Evolutionary conservation across 1,284 basidiomycete species (phyloP).

Genomic region (Cryptococcus sp.): DNA sequence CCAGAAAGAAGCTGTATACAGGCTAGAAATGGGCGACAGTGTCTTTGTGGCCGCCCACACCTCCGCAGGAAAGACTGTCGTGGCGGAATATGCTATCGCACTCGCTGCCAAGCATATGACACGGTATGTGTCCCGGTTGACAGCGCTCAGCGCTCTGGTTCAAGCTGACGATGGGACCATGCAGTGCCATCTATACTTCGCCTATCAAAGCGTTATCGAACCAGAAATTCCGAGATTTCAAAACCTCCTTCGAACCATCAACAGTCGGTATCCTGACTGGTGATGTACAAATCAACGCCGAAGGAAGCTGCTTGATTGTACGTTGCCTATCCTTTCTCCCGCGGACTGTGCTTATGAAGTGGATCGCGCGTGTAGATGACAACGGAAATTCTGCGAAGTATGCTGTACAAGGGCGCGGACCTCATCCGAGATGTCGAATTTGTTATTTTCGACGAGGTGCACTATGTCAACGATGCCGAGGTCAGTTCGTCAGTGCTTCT

Average conservation of each 20-base stretch:
- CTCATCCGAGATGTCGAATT: conserved; percentile 98
- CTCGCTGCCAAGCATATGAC: conserved; percentile 98
- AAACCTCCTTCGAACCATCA: conserved; percentile 87
- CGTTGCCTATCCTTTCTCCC: conserved; percentile 19
- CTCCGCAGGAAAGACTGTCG: conserved; percentile 98
- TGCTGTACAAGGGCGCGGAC: conserved; percentile 98
- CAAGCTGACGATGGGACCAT: conserved; percentile 11
- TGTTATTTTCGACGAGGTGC: conserved; percentile 99
- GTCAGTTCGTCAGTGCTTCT: conserved; percentile 55
- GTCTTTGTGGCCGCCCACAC: conserved; percentile 99
- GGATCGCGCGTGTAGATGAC: conserved; percentile 66
- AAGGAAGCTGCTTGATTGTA: conserved; percentile 90
- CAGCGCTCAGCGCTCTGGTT: background rate
- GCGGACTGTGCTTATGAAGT: background rate
- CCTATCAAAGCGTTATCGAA: conserved; percentile 99
- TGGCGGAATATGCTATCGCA: conserved; percentile 98
- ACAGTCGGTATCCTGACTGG: conserved; percentile 97
- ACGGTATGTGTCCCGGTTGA: conserved; percentile 59
- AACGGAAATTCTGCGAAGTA: conserved; percentile 97
- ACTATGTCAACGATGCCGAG: conserved; percentile 99
- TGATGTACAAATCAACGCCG: conserved; percentile 98
- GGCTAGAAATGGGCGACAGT: conserved; percentile 94
- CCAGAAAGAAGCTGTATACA: conserved; percentile 98
- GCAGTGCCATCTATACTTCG: conserved; percentile 94
- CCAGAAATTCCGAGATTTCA: conserved; percentile 99